phyloP scores from a whole-genome alignment of 768 basidiomycete genomes.

The Chalciporus chontae region DNA sequence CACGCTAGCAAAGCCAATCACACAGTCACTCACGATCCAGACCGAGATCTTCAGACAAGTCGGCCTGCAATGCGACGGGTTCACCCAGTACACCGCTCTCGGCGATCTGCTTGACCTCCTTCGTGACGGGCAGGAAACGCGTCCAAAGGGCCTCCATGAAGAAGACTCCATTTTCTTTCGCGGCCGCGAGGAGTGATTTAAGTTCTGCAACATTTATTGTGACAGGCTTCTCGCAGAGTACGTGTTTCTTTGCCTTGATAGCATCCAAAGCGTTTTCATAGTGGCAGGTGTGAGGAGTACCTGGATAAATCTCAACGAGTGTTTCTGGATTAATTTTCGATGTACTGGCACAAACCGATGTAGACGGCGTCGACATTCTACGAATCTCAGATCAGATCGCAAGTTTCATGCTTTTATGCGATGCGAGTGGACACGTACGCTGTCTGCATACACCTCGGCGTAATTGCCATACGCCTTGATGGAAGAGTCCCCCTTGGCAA shows the following conservation, averaged over 20 bases:
- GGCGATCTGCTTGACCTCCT: slow-evolving; percentile 60
- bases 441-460: slow-evolving; percentile 67
- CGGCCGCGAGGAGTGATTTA: slow-evolving; percentile 65
- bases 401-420: neutral
- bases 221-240: slow-evolving; percentile 87
- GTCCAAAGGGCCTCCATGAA: slow-evolving; percentile 95
- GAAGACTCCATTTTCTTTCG: slow-evolving; percentile 77
- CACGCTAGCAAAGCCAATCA: neutral
- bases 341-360: slow-evolving; percentile 45
- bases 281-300: slow-evolving; percentile 84
- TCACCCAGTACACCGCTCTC: slow-evolving; percentile 63
- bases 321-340: neutral
- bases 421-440: slow-evolving; percentile 37
- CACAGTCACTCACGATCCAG: slow-evolving; percentile 47
- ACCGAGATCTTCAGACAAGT: slow-evolving; percentile 69
- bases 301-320: slow-evolving; percentile 32
- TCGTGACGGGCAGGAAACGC: slow-evolving; percentile 67
- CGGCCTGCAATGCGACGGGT: slow-evolving; percentile 67
- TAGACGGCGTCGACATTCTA: slow-evolving; percentile 76
- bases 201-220: slow-evolving; percentile 76
- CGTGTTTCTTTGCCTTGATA: slow-evolving; percentile 76
- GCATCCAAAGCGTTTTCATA: slow-evolving; percentile 74
- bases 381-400: neutral
- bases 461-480: slow-evolving; percentile 74
- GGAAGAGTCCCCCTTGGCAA: slow-evolving; percentile 46